Evolutionary conservation across 2,329 filamentous ascomycete species (phyloP).

Genomic region (Pseudogymnoascus sp.): DNA sequence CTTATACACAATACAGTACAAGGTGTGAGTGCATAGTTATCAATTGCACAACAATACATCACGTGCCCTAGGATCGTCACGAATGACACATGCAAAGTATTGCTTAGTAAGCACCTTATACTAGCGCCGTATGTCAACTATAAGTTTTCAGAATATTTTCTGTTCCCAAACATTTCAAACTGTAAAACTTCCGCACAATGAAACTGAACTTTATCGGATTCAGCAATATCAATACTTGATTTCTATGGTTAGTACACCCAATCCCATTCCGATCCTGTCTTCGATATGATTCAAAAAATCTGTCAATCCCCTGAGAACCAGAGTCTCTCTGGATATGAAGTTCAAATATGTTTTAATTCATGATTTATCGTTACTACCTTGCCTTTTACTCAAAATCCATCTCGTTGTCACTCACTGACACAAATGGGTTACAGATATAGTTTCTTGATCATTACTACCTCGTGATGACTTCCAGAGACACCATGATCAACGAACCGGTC

Average conservation of each 20-base stretch:
- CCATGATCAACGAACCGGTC: slow-evolving; percentile 44
- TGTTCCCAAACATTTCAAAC: background rate
- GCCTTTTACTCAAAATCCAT: slow-evolving; percentile 11
- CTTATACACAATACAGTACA: background rate
- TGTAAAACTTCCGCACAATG: background rate
- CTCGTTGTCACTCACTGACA: slow-evolving; percentile 10
- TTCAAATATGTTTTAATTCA: slow-evolving; percentile 45
- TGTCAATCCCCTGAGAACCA: slow-evolving; percentile 74
- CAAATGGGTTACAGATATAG: background rate
- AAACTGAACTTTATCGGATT: background rate
- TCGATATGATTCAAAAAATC: slow-evolving; percentile 63
- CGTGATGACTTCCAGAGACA: slow-evolving; percentile 17
- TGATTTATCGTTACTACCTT: slow-evolving; percentile 32
- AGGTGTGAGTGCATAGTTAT: background rate
- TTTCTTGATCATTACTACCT: background rate
- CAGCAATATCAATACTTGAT: background rate
- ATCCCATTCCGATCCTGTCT: background rate
- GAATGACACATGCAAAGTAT: background rate
- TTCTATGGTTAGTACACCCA: slow-evolving; percentile 15
- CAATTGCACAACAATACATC: background rate
- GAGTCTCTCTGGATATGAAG: slow-evolving; percentile 33
- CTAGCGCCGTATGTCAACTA: slow-evolving; percentile 3
- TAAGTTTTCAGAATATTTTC: slow-evolving; percentile 6
- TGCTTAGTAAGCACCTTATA: slow-evolving; percentile 5
- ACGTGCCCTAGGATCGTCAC: background rate